These are phyloP conservation scores for Colletotrichum abscissum DNA, from an alignment of 2,329 filamentous ascomycete species.

Conservation along the genomic window DNA sequence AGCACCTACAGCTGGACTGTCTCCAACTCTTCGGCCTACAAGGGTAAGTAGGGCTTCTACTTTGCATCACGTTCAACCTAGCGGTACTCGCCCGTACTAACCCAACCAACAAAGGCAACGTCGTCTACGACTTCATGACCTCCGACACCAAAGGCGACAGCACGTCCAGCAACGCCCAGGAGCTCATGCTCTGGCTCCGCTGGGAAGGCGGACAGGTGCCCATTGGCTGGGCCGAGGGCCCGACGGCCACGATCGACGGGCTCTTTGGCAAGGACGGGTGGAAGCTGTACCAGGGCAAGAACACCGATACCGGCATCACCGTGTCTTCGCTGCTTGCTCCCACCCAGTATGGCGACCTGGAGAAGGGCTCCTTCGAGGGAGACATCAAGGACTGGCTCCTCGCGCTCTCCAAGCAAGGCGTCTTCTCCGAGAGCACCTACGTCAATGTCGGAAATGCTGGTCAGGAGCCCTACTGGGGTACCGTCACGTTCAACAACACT, in stretches of 20 bases:
- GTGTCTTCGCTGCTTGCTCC: constrained; percentile 49
- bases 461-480: constrained; percentile 40
- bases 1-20: constrained; percentile 52
- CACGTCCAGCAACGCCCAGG: constrained; percentile 50
- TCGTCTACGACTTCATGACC: constrained; percentile 57
- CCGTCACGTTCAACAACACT: constrained; percentile 39
- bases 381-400: constrained; percentile 55
- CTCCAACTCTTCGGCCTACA: constrained; percentile 52
- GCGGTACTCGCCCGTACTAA: background rate
- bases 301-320: constrained; percentile 54
- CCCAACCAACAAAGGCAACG: constrained; percentile 44
- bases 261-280: constrained; percentile 50
- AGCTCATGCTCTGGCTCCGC: constrained; percentile 58
- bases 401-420: constrained; percentile 48
- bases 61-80: too few species aligned
- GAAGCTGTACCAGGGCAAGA: constrained; percentile 54
- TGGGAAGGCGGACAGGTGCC: constrained; percentile 57
- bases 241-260: constrained; percentile 47
- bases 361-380: constrained; percentile 47
- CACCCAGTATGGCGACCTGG: constrained; percentile 44
- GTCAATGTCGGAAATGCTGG: constrained; percentile 57
- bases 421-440: constrained; percentile 49
- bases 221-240: constrained; percentile 51
- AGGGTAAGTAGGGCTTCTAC: constrained; percentile 36
- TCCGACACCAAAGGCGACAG: constrained; percentile 54